Base-by-base conservation (phyloP, 2,329 filamentous ascomycete species). In the Penicillium sp. region DNA sequence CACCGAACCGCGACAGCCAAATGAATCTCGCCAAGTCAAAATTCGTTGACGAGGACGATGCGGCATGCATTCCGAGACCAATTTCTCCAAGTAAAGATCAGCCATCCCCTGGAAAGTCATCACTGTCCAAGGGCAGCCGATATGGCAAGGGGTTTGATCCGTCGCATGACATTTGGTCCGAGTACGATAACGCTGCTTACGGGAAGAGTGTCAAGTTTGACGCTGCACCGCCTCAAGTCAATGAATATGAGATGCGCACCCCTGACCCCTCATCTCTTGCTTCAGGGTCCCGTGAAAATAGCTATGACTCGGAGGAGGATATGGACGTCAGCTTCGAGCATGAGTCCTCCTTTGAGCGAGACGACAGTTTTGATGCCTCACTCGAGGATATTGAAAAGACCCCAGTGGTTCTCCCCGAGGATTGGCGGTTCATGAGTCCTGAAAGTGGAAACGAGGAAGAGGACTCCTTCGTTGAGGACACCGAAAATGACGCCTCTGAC, bases 201-300 rank as follows among this genome's bases (percentile, higher is more conserved):
- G 88, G 91, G 49, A 99, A 99, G 79, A 96, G 92, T 65, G 94
- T 99, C 53, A 99, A 93, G 0, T 99, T 99, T 69, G 91, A 97
- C 74, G 88, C 87, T 34, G 91, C 90, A 2, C 93, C 93, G 21
- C 94, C 94, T 23, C 89, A 95, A 69, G 83, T 99, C 65, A 96
- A 97, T 69, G 94, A 99, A 74, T 99, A 97, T 71, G 94, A 97
- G 74, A 92, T 96, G 88, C 89, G 90, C 31, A 99, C 94, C 2
- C 94, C 94, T 10, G 94, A 96, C 67, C 84, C 95, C n/a, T 96
- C 93, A 1, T 95, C 92, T 0, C 81, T 95, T 23, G 90, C 89
- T 24, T 93, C 89, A 45, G 91, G 88, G 62, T 97, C 93, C 12
- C 87, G 93, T 8, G 90, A 96, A 66, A 90, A 91, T 39, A 97